Evolutionary conservation across 1,284 basidiomycete genomes (phyloP).

Genomic region (Leccinum pachyderme): DNA sequence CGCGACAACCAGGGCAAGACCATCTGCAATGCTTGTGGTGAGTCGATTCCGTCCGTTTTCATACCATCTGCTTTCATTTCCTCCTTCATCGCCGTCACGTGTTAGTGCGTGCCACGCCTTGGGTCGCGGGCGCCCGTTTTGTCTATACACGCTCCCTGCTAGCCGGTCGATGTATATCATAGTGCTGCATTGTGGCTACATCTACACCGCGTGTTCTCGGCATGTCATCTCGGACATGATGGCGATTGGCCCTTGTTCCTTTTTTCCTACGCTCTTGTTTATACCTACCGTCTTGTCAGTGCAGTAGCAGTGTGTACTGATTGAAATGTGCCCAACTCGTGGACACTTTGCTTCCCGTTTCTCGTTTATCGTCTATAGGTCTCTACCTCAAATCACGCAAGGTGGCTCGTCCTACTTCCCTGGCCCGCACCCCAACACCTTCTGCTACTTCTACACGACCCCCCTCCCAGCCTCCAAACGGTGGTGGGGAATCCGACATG

Average conservation of each 20-base stretch:
- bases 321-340: constrained; percentile 39
- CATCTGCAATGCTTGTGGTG: constrained; percentile 86
- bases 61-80: constrained; percentile 33
- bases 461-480: constrained; percentile 30
- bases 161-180: constrained; percentile 36
- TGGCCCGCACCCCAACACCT: constrained; percentile 41
- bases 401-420: constrained; percentile 51
- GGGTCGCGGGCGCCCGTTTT: constrained; percentile 33
- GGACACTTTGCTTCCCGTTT: constrained; percentile 36
- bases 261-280: constrained; percentile 32
- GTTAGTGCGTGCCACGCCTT: constrained; percentile 26
- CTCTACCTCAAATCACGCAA: constrained; percentile 69
- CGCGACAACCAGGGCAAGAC: constrained; percentile 77
- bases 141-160: constrained; percentile 29
- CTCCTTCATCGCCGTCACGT: constrained; percentile 30
- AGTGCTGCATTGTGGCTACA: constrained; percentile 32
- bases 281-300: constrained; percentile 34
- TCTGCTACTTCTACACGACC: constrained; percentile 35
- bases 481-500: constrained; percentile 31
- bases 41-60: constrained; percentile 41
- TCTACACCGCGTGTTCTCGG: constrained; percentile 36
- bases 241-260: constrained; percentile 31
- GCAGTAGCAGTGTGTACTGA: constrained; percentile 38
- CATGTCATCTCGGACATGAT: constrained; percentile 37
- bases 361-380: constrained; percentile 43